Evolutionary conservation across 768 basidiomycete genomes (phyloP).

Genomic region (Dendrothele bispora): DNA sequence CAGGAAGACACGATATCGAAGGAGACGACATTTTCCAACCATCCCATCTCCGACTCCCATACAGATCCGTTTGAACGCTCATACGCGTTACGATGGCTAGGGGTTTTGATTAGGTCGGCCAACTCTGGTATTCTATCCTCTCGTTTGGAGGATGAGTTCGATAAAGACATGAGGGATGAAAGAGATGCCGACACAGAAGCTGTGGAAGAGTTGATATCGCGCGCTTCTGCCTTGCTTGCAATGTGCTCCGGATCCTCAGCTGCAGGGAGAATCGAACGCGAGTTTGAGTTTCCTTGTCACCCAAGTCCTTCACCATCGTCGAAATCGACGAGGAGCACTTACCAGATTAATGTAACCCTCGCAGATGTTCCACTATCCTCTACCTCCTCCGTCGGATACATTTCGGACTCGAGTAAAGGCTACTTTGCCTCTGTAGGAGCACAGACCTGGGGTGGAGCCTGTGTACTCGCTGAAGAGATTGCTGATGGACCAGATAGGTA

Average conservation of each 20-base stretch:
- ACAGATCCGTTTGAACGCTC: conserved; percentile 69
- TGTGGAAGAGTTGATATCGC: conserved; percentile 42
- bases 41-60: conserved; percentile 6
- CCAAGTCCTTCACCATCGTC: conserved; percentile 1
- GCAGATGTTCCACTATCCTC: conserved; percentile 54
- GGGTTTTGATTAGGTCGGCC: conserved; percentile 45
- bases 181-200: conserved; percentile 9
- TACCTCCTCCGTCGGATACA: neutral
- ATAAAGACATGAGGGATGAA: neutral
- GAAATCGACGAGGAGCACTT: too few relatives aligned
- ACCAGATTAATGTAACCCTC: conserved; percentile 41
- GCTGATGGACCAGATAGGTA: conserved; percentile 55
- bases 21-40: neutral
- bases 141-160: conserved; percentile 10
- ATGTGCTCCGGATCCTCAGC: conserved; percentile 62
- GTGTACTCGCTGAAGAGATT: conserved; percentile 76
- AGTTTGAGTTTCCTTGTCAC: conserved; percentile 43
- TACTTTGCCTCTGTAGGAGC: conserved; percentile 76
- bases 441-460: conserved; percentile 89
- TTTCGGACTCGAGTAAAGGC: conserved; percentile 62
- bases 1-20: neutral
- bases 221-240: conserved; percentile 64
- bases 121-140: conserved; percentile 18
- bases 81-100: conserved; percentile 75
- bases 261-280: conserved; percentile 56